Evolutionary conservation across 768 basidiomycete species (phyloP).

Genomic region (Royoungia palumana): DNA sequence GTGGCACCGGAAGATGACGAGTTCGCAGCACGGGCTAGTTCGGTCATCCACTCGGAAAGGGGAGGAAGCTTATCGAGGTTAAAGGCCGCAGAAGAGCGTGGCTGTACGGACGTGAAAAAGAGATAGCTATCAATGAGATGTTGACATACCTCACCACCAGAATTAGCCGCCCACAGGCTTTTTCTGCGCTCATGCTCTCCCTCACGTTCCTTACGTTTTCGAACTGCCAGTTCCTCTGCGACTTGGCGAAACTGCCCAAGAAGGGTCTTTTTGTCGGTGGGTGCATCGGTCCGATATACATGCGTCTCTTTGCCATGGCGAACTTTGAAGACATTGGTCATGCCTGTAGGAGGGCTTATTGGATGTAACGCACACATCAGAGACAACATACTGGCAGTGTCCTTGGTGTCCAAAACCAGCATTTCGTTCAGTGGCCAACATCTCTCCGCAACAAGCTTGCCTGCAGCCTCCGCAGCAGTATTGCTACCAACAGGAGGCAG

Average conservation of each 20-base stretch:
- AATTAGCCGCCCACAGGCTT: constrained; percentile 59
- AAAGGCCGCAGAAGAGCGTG: constrained; percentile 35
- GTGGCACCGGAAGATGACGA: constrained; percentile 24
- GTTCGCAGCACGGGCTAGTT: constrained; percentile 58
- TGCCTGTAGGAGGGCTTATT: constrained; percentile 37
- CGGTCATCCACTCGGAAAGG: constrained; percentile 74
- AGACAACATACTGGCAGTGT: constrained; percentile 73
- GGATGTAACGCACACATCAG: not conserved
- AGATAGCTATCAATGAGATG: not conserved
- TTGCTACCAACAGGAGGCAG: constrained; percentile 60
- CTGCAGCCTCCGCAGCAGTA: constrained; percentile 51
- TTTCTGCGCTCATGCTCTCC: constrained; percentile 89
- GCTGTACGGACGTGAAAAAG: constrained; percentile 1
- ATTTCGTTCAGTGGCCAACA: constrained; percentile 95
- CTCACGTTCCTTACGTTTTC: constrained; percentile 90
- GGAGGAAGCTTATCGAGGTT: constrained; percentile 47
- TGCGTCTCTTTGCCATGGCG: constrained; percentile 90
- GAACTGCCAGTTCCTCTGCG: constrained; percentile 85
- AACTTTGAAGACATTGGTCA: constrained; percentile 98
- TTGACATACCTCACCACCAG: constrained; percentile 39
- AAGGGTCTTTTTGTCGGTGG: constrained; percentile 82
- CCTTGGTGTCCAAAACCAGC: constrained; percentile 93
- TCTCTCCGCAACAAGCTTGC: constrained; percentile 85
- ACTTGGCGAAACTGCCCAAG: constrained; percentile 86
- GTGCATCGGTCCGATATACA: constrained; percentile 83